Percentiles rank a stretch among this genome's conserved stretches.
phyloP scores from a whole-genome alignment of 202 grass and related monocot genomes.

The Carex arenaria region DNA sequence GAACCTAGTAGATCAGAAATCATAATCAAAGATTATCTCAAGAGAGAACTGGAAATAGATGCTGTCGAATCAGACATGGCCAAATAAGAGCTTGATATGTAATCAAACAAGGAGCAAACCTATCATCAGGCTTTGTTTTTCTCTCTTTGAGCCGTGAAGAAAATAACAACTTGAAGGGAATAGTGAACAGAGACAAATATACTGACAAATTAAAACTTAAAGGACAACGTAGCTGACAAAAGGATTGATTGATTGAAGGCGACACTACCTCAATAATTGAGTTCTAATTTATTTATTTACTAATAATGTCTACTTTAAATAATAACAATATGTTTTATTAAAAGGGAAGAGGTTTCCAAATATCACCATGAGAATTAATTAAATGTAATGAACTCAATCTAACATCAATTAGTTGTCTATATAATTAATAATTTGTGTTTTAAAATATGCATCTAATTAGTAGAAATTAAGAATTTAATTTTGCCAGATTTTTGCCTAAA shows the following conservation, averaged over 20 bases:
- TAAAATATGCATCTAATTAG: background rate
- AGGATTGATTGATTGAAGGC: conserved; percentile 3
- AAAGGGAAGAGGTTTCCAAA: background rate
- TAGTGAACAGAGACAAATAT: background rate
- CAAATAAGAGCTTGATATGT: background rate
- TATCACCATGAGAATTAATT: background rate
- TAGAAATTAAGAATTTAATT: background rate
- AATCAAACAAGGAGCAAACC: background rate
- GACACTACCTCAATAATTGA: background rate
- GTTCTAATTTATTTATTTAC: background rate
- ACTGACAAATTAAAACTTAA: background rate
- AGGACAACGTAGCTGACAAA: background rate
- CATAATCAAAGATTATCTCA: background rate
- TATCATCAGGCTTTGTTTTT: conserved; percentile 3
- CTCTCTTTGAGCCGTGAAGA: conserved; percentile 7
- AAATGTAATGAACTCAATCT: background rate
- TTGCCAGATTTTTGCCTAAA: background rate
- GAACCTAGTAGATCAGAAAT: background rate
- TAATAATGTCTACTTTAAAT: background rate
- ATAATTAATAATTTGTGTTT: background rate
- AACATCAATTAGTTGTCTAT: background rate
- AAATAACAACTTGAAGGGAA: background rate
- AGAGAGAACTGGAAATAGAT: background rate
- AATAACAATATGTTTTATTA: background rate
- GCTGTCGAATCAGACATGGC: background rate